Conservation (phyloP, 805 yeast genomes). For the Myxozyma vanderwaltii region DNA sequence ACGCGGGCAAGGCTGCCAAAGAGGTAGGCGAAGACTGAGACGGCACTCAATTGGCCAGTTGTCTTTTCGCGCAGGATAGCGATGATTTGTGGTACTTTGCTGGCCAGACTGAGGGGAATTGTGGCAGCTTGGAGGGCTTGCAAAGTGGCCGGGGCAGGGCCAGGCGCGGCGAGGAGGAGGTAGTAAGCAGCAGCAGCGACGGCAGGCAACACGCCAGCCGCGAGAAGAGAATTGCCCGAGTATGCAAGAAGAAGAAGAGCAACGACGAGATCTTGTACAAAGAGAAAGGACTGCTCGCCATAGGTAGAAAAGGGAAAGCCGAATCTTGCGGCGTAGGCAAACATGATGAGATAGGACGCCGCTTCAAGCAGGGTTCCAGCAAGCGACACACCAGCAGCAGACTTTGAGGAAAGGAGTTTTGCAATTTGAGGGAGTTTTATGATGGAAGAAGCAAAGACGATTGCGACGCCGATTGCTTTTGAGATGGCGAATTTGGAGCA, state of each 20-base stretch:
- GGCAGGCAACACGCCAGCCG: slow-evolving; percentile 26
- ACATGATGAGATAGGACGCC: slow-evolving; percentile 41
- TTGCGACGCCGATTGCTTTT: slow-evolving; percentile 44
- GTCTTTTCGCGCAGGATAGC: slow-evolving; percentile 45
- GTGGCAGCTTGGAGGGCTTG: slow-evolving; percentile 41
- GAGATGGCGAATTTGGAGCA: slow-evolving; percentile 42
- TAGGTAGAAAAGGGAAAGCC: slow-evolving; percentile 46
- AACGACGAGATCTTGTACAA: slow-evolving; percentile 45
- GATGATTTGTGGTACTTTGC: slow-evolving; percentile 49
- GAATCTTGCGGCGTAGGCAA: slow-evolving; percentile 45
- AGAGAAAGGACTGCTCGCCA: slow-evolving; percentile 46
- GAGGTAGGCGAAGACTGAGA: slow-evolving; percentile 45
- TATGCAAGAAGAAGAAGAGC: slow-evolving; percentile 39
- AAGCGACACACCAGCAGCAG: slow-evolving; percentile 46
- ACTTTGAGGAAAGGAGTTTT: slow-evolving; percentile 40
- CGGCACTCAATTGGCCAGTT: slow-evolving; percentile 48
- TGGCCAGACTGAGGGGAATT: slow-evolving; percentile 44
- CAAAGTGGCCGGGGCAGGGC: slow-evolving; percentile 31
- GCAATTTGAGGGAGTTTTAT: slow-evolving; percentile 50
- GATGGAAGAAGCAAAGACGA: slow-evolving; percentile 44
- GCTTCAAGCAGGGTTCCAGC: slow-evolving; percentile 44
- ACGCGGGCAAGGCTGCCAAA: slow-evolving; percentile 47
- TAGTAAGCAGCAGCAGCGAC: slow-evolving; percentile 22
- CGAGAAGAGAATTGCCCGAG: slow-evolving; percentile 34
- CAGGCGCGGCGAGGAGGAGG: slow-evolving; percentile 35